Evolutionary conservation across 345 rosid species (phyloP), one percentile per base, ranked within the genome.

Genomic region (Heritiera fomes): DNA sequence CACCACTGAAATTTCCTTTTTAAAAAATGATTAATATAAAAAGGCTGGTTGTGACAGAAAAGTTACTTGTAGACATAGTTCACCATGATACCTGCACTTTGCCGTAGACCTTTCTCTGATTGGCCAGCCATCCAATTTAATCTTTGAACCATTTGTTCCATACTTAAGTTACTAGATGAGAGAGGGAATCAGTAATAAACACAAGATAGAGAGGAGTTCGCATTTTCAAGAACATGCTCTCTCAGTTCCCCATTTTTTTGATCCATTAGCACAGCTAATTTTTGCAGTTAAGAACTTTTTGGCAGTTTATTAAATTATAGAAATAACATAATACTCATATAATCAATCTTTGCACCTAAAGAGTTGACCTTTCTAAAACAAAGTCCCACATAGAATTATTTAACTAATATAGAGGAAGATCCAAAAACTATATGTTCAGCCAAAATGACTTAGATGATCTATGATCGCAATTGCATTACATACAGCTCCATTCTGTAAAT

Each of bases 41-140:
- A 11, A 46, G 32, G 47, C 11, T 28, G 80, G 28, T 45, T 41
- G 46, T 9, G 45, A 38, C 34, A 69, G n/a, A 30, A 65, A 75
- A 32, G 64, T 72, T 85, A 94, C 98, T 97, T 94, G 85, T 96
- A 96, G 70, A 91, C 87, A 64, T 92, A 94, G 81, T 94, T 96
- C 71, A 92, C 98, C 98, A 94, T 92, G 68, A 94, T 88, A 79
- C 98, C 94, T 68, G 86, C 94, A 82, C 98, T 92, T 77, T 91
- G 97, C 46, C 61, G 63, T 72, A 90, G 83, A 50, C 94, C 95
- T 82, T 89, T 94, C 77, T 90, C 91, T 3, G 97, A n/a, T n/a
- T n/a, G n/a, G n/a, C n/a, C n/a, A n/a, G n/a, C n/a, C n/a, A n/a
- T n/a, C n/a, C n/a, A n/a, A 92, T 94, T 96, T 84, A 96, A 85